Conservation (phyloP, 2,329 filamentous ascomycete species). For the Colletotrichum aenigma region DNA sequence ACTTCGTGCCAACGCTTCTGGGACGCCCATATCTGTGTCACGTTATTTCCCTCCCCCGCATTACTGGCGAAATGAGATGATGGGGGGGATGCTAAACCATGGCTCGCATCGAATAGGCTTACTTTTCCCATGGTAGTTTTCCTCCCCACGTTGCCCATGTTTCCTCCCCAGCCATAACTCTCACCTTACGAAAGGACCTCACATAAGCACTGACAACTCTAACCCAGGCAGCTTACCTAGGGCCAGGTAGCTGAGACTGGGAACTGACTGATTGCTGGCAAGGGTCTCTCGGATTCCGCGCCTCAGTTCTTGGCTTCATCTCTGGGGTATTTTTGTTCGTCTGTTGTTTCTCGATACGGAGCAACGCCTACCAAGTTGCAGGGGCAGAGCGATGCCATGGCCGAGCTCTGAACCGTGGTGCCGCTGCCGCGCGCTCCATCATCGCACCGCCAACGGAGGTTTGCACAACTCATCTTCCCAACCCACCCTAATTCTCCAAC, state of each 20-base stretch:
- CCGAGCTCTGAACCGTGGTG: neutral
- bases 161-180: neutral
- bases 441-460: neutral
- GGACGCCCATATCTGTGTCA: neutral
- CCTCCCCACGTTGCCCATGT: neutral
- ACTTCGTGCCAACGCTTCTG: neutral
- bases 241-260: neutral
- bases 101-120: neutral
- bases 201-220: neutral
- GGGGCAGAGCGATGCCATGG: neutral
- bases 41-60: conserved; percentile 9
- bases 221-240: neutral
- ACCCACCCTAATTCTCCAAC: neutral
- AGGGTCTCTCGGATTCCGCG: neutral
- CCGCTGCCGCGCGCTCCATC: neutral
- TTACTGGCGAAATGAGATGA: conserved; percentile 12
- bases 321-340: neutral
- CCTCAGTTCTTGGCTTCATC: neutral
- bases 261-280: neutral
- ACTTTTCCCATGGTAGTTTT: neutral
- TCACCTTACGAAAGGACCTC: neutral
- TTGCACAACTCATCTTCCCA: neutral
- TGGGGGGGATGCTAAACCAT: neutral
- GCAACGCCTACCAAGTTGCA: neutral
- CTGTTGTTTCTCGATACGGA: neutral